phyloP scores from a whole-genome alignment of 768 basidiomycete species.

The Tricholoma terreum region DNA sequence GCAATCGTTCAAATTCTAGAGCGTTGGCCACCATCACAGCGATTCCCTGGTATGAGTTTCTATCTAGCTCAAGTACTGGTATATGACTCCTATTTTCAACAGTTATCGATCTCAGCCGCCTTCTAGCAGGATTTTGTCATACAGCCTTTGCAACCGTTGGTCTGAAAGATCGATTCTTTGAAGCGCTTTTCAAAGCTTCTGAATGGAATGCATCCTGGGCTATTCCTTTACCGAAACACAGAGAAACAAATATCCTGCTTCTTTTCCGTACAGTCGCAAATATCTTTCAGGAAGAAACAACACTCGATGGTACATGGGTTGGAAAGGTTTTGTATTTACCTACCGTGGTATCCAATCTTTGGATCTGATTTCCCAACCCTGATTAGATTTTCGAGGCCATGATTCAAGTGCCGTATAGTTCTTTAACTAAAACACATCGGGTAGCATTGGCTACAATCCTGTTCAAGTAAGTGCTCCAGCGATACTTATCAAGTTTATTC shows the following conservation, averaged over 20 bases:
- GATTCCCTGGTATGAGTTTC: slow-evolving; percentile 60
- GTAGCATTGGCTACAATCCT: slow-evolving; percentile 77
- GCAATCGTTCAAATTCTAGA: slow-evolving; percentile 61
- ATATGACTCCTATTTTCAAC: not conserved
- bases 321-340: slow-evolving; percentile 37
- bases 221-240: slow-evolving; percentile 57
- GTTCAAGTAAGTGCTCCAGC: slow-evolving; percentile 70
- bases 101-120: slow-evolving; percentile 86
- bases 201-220: slow-evolving; percentile 61
- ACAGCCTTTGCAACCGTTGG: slow-evolving; percentile 43
- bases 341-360: slow-evolving; percentile 2
- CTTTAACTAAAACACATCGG: slow-evolving; percentile 66
- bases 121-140: slow-evolving; percentile 65
- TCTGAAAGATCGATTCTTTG: slow-evolving; percentile 51
- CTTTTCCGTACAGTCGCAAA: slow-evolving; percentile 80
- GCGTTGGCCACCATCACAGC: slow-evolving; percentile 70
- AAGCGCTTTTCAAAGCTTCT: slow-evolving; percentile 61
- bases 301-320: slow-evolving; percentile 48
- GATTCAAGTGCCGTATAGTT: slow-evolving; percentile 45
- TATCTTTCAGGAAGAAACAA: slow-evolving; percentile 56
- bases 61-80: not conserved
- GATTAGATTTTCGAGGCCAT: slow-evolving; percentile 58
- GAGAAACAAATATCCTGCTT: slow-evolving; percentile 84
- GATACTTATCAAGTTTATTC: not conserved
- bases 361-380: not conserved